phyloP scores from a whole-genome alignment of 257 asterid genomes.

The Nyctanthes arbortristis region DNA sequence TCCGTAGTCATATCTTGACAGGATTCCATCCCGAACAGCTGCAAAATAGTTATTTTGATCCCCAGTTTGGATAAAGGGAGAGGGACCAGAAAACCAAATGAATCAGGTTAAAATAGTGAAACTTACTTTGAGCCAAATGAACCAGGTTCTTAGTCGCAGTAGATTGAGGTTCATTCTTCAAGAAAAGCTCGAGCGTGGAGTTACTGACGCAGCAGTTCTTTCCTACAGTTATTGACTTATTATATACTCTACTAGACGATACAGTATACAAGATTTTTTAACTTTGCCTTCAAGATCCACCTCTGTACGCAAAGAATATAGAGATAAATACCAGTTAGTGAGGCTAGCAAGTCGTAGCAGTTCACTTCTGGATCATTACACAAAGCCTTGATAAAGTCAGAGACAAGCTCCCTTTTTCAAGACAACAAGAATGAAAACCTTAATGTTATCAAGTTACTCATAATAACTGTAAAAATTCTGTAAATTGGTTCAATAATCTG shows the following conservation, averaged over 20 bases:
- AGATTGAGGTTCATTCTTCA: conserved; percentile 43
- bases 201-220: conserved; percentile 42
- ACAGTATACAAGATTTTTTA: neutral
- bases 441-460: neutral
- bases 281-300: neutral
- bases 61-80: too few relatives aligned
- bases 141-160: conserved; percentile 52
- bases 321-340: neutral
- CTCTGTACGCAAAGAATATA: too few relatives aligned
- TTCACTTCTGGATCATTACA: conserved; percentile 52
- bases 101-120: too few relatives aligned
- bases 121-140: conserved; percentile 51
- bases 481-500: neutral
- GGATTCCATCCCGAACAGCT: conserved; percentile 68
- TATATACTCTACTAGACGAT: conserved; percentile 3
- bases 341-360: conserved; percentile 60
- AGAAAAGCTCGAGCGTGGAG: conserved; percentile 22
- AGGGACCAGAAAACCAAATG: too few relatives aligned
- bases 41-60: conserved; percentile 20
- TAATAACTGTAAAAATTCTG: neutral
- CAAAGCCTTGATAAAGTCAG: conserved; percentile 40
- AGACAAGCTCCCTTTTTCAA: conserved; percentile 39
- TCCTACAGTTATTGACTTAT: conserved; percentile 22
- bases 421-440: neutral
- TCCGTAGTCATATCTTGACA: conserved; percentile 75